These are phyloP conservation scores for Globisporangium cederbergense DNA, from an alignment of 352 stramenopile genomes.

Conservation along the genomic window DNA sequence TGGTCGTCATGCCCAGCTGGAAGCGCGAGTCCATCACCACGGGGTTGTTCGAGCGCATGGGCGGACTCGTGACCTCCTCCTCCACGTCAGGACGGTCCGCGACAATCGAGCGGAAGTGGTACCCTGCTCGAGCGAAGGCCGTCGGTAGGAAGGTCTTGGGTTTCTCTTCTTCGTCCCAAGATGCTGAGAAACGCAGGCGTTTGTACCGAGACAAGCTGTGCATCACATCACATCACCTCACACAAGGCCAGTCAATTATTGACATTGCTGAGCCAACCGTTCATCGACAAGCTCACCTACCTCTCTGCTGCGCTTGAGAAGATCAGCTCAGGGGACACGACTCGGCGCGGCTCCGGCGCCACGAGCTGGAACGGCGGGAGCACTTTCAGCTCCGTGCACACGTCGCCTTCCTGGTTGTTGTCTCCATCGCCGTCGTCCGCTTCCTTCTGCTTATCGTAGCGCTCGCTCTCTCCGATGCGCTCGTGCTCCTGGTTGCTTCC, in stretches of 20 bases:
- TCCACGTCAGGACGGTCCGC: slow-evolving; percentile 19
- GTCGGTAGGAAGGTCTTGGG: not conserved
- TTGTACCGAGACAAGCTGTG: slow-evolving; percentile 13
- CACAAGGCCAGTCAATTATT: not conserved
- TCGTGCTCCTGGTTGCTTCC: slow-evolving; percentile 3
- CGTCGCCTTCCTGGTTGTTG: not conserved
- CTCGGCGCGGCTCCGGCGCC: slow-evolving; percentile 18
- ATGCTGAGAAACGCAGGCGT: slow-evolving; percentile 1
- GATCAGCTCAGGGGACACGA: slow-evolving; percentile 24
- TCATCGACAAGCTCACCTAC: not conserved
- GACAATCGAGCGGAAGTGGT: slow-evolving; percentile 24
- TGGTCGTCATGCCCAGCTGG: slow-evolving; percentile 13
- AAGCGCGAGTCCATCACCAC: slow-evolving; percentile 25
- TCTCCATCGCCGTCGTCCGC: not conserved
- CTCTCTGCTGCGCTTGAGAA: slow-evolving; percentile 18
- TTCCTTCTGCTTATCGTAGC: not conserved
- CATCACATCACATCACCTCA: not conserved
- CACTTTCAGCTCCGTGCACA: slow-evolving; percentile 2
- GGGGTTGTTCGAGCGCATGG: slow-evolving; percentile 18
- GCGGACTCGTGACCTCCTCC: slow-evolving; percentile 20
- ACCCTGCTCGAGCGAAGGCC: not conserved
- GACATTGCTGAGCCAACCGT: not conserved
- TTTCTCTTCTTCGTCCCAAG: not conserved
- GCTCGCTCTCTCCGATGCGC: not conserved
- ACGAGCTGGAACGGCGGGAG: slow-evolving; percentile 2